Conservation (phyloP, 73 alveolate genomes). For the Stentor coeruleus region DNA sequence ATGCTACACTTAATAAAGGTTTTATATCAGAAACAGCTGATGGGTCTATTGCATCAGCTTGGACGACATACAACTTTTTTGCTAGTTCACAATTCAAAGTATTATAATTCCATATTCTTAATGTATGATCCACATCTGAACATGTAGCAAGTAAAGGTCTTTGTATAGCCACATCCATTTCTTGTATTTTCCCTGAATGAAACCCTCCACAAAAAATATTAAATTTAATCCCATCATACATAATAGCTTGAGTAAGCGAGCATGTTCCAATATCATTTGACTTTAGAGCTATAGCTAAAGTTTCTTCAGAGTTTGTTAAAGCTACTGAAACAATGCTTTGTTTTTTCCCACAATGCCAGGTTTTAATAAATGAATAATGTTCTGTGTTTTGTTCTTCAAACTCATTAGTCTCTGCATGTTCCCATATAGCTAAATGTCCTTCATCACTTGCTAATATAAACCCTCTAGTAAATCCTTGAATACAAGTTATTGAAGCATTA, state of each 20-base stretch:
- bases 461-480: constrained; percentile 50
- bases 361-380: constrained; percentile 51
- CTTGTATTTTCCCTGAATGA: constrained; percentile 90
- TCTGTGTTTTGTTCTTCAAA: constrained; percentile 41
- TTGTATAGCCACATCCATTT: constrained; percentile 93
- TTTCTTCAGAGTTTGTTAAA: constrained; percentile 83
- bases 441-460: constrained; percentile 72
- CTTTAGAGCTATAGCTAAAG: constrained; percentile 80
- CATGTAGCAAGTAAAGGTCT: constrained; percentile 94
- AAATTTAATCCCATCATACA: not conserved
- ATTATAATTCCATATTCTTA: constrained; percentile 96
- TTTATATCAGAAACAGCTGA: constrained; percentile 35
- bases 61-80: constrained; percentile 73
- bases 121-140: constrained; percentile 80
- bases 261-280: constrained; percentile 86
- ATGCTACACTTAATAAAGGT: constrained; percentile 87
- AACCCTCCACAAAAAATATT: constrained; percentile 95
- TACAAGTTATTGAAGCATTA: constrained; percentile 50
- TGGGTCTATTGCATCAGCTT: constrained; percentile 69
- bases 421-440: constrained; percentile 81
- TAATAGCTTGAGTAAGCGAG: constrained; percentile 4
- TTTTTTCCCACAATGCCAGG: constrained; percentile 59
- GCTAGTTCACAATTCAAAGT: constrained; percentile 83
- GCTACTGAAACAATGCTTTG: constrained; percentile 67
- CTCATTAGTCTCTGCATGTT: constrained; percentile 70